Base-by-base conservation (phyloP, 345 rosid species). In the Brassica rapa region DNA sequence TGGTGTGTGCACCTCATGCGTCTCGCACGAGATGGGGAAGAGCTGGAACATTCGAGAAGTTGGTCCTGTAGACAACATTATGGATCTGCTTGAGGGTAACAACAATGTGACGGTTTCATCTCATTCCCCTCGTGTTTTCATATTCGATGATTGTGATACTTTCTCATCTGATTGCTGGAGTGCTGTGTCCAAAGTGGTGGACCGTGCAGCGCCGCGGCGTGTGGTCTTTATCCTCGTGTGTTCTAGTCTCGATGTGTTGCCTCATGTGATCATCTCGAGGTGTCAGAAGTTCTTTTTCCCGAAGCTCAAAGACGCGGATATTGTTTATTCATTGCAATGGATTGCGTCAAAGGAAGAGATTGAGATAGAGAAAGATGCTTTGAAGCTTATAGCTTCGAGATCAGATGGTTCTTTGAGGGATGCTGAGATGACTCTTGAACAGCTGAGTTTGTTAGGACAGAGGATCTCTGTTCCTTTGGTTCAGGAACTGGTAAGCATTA, bases 271-370 rank as follows among this genome's bases (percentile, higher is more conserved):
- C 83, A 82, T 91, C 77, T 91, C 98, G 15, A 89, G 99, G 75
- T 96, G 99, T 79, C 99, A 96, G 84, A 96, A 93, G 61, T 93
- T 93, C 88, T 96, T 93, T 82, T 96, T 93, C 82, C 97, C 99
- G 0, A 96, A 96, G 85, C 81, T 96, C 32, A 96, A 90, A 83
- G 99, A 96, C 59, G 93, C 88, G 3, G 98, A 96, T 83, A 89
- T 96, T 25, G 84, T 91, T 39, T 83, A 82, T 84, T 88, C 93
- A 12, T 80, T 95, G 82, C 96, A 90, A 74, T 88, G 89, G 89
- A 88, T 95, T 65, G 92, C 97, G 2, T 85, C 94, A 61, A 93
- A 85, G 83, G 99, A 95, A 82, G 86, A 82, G 68, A 72, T 93
- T 24, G 89, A 89, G 70, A 91, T 95, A 43, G 97, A 93, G 69